Conservation (phyloP, 352 stramenopile species). For the Aphanomyces astaci region DNA sequence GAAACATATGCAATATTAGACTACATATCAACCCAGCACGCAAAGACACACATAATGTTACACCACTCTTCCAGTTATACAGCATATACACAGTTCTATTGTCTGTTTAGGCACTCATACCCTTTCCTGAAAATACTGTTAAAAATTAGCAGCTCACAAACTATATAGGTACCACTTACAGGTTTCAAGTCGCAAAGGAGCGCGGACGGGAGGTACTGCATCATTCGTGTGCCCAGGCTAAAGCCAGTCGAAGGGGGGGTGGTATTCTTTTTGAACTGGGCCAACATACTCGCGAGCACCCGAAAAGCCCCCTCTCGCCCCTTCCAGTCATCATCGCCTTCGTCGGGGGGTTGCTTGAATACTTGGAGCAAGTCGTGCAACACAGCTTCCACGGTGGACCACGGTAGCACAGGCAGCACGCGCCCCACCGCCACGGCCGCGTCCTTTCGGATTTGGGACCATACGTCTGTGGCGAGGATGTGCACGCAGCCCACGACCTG, state of each 20-base stretch:
- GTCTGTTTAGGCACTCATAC: no score
- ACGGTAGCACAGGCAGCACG: slow-evolving; percentile 28
- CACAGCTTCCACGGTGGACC: slow-evolving; percentile 34
- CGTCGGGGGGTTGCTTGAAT: neutral
- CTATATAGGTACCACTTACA: no score
- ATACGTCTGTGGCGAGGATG: slow-evolving; percentile 43
- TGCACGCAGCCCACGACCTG: slow-evolving; percentile 3
- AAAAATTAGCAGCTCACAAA: no score
- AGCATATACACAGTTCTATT: no score
- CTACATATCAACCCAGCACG: no score
- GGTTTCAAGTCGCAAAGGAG: slow-evolving; percentile 20
- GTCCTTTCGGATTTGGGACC: slow-evolving; percentile 60
- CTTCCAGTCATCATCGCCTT: neutral
- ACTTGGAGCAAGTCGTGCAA: slow-evolving; percentile 39
- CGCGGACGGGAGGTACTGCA: slow-evolving; percentile 20
- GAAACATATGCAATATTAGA: no score
- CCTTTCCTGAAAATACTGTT: no score
- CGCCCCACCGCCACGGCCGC: slow-evolving; percentile 24
- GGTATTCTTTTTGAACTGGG: neutral
- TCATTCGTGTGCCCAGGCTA: slow-evolving; percentile 25
- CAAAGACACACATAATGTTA: no score
- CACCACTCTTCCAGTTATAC: no score
- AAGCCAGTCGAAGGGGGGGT: slow-evolving; percentile 26
- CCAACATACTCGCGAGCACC: slow-evolving; percentile 30
- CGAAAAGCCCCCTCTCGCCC: slow-evolving; percentile 25